Percentiles rank a stretch among this genome's conserved stretches.
These are phyloP conservation scores for Takashimella tepidaria DNA, from an alignment of 1,284 basidiomycete genomes.

Conservation along the genomic window DNA sequence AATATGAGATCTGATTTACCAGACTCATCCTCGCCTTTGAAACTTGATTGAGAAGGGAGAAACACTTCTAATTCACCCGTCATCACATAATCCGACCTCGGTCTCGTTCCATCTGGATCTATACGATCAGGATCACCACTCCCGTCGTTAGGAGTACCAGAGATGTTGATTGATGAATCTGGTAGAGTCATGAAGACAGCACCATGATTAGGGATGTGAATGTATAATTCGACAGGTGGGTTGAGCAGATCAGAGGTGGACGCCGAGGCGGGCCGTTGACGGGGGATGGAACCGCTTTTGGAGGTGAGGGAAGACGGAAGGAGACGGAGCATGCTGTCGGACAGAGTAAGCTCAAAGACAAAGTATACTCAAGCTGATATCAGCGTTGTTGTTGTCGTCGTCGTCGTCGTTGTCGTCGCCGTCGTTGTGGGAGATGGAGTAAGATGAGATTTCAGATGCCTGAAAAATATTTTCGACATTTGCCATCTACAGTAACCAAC, in stretches of 20 bases:
- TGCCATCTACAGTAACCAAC: no score
- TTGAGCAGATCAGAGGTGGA: neutral
- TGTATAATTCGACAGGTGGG: neutral
- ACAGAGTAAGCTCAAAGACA: no score
- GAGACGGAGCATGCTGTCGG: neutral
- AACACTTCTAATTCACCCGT: conserved; percentile 17
- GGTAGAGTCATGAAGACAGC: conserved; percentile 15
- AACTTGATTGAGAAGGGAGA: neutral
- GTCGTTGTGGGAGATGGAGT: neutral
- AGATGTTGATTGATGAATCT: conserved; percentile 1
- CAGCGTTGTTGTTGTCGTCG: no score
- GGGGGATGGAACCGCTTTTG: neutral
- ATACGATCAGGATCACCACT: conserved; percentile 3
- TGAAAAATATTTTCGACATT: no score
- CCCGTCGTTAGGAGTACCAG: neutral
- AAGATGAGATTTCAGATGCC: no score
- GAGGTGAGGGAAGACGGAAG: neutral
- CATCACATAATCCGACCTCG: conserved; percentile 3
- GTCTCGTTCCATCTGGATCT: conserved; percentile 4
- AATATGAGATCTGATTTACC: neutral
- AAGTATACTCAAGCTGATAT: no score
- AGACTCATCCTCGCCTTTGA: neutral
- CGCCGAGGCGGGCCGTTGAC: no score
- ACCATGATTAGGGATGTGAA: conserved; percentile 15
- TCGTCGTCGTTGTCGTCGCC: no score